Base-by-base conservation (phyloP, 495 filamentous ascomycete species). In the Apiosordaria backusii region DNA sequence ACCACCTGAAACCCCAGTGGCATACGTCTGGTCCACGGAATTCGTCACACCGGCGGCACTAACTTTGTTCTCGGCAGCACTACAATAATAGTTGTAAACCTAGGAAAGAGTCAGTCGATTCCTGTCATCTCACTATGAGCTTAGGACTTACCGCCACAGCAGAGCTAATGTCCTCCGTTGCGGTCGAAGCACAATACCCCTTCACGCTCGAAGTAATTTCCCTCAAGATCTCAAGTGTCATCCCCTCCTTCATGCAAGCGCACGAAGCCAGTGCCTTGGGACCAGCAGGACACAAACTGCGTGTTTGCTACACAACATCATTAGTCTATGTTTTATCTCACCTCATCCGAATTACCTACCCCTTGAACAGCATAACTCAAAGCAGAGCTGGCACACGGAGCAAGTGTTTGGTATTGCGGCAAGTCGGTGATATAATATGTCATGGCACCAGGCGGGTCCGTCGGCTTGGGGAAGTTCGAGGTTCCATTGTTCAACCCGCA, bases 401-500 rank as follows among this genome's bases (percentile, higher is more conserved):
- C 78, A 6, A 85, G 69, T 0, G 77, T 72, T 21, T 72, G 79
- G 57, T 71, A 85, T 58, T 78, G 65, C 1, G 79, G 75, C 53
- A 84, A 63, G 18, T 80, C 82, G 4, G 81, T 84, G 65, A 85
- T 80, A 58, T 80, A 79, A 60, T 84, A 85, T 0, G 80, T 78
- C 77, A 84, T 79, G 29, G 79, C 73, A 27, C 82, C 82, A 3
- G 81, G 79, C 3, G 82, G 79, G 7, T 76, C 64, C 13, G 76
- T 68, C n/a, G 80, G 75, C 18, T 68, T 68, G 5, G 81, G 82
- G 61, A 85, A 83, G 1, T 65, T 67, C 2, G 79, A 77, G 4
- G 78, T 82, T 60, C 82, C 82, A n/a, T 74, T 65, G 24, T 72
- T 77, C 65, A 85, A 67, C 15, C 72, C 75, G 52, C 83, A 85